These are phyloP conservation scores for Hyphopichia burtonii DNA, from an alignment of 1,139 yeast genomes.

Conservation along the genomic window DNA sequence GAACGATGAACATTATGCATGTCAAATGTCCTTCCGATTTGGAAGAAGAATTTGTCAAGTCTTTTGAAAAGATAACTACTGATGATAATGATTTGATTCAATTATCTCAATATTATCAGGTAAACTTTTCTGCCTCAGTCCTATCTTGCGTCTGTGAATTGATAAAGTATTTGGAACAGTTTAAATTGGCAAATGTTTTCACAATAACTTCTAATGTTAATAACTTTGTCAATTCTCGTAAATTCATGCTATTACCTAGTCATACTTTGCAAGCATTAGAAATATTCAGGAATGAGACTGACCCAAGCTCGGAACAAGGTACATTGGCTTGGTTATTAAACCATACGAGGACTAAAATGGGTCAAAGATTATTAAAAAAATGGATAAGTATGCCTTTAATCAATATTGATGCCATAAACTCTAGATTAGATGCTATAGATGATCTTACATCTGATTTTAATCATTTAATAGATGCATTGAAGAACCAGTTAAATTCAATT, in stretches of 20 bases:
- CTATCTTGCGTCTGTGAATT: conserved; percentile 50
- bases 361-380: conserved; percentile 58
- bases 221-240: conserved; percentile 46
- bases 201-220: conserved; percentile 45
- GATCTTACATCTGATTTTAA: conserved; percentile 49
- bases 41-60: conserved; percentile 1
- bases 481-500: conserved; percentile 36
- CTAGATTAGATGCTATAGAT: conserved; percentile 63
- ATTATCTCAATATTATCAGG: conserved; percentile 12
- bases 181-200: conserved; percentile 58
- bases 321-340: conserved; percentile 77
- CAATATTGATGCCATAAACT: conserved; percentile 49
- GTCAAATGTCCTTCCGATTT: conserved; percentile 5
- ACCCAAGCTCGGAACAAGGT: conserved; percentile 52
- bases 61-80: conserved; percentile 3
- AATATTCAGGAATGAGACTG: conserved; percentile 65
- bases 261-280: conserved; percentile 71
- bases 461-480: conserved; percentile 54
- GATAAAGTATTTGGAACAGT: conserved; percentile 57
- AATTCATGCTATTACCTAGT: conserved; percentile 67
- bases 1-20: conserved; percentile 10
- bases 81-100: not conserved
- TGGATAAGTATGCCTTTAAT: conserved; percentile 81
- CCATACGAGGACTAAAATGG: conserved; percentile 77
- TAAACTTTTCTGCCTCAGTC: conserved; percentile 22